These are phyloP conservation scores for Neonectria coccinea DNA, from an alignment of 2,329 filamentous ascomycete species.

Conservation along the genomic window DNA sequence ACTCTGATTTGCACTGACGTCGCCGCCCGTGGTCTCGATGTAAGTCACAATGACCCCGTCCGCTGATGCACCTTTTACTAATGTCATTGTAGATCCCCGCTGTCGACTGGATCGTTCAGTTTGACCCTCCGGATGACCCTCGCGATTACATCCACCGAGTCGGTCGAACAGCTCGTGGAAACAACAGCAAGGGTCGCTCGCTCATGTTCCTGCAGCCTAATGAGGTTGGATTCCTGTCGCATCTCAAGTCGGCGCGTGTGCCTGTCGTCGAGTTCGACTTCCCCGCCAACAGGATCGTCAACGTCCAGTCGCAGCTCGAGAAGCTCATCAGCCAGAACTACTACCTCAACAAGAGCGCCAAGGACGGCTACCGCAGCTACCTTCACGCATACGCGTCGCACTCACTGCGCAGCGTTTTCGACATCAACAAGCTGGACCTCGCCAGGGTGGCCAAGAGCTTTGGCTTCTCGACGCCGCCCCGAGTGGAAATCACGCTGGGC, in stretches of 20 bases:
- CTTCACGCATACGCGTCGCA: conserved; percentile 93
- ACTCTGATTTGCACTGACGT: conserved; percentile 97
- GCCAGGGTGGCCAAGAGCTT: conserved; percentile 87
- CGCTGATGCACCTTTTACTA: conserved; percentile 17
- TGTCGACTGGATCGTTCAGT: conserved; percentile 97
- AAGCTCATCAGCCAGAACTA: conserved; percentile 96
- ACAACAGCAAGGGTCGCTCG: conserved; percentile 84
- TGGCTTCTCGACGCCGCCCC: conserved; percentile 80
- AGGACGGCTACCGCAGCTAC: conserved; percentile 87
- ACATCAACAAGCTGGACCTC: conserved; percentile 85
- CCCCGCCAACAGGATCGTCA: conserved; percentile 89
- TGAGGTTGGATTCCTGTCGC: conserved; percentile 91
- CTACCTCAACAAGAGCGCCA: conserved; percentile 90
- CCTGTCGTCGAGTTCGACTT: conserved; percentile 98
- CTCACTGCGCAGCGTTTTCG: conserved; percentile 70
- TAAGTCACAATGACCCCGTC: conserved; percentile 53
- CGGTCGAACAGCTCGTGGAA: conserved; percentile 90
- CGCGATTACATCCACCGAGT: conserved; percentile 96
- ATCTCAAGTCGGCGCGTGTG: conserved; percentile 90
- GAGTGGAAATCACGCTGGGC: conserved; percentile 86
- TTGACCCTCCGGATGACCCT: conserved; percentile 92
- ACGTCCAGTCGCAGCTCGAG: conserved; percentile 91
- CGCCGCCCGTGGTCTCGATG: conserved; percentile 91
- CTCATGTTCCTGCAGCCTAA: conserved; percentile 93
- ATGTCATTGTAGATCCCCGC: conserved; percentile 75